These are phyloP conservation scores for Cordyceps tenuipes DNA, from an alignment of 2,329 filamentous ascomycete species.

Conservation along the genomic window DNA sequence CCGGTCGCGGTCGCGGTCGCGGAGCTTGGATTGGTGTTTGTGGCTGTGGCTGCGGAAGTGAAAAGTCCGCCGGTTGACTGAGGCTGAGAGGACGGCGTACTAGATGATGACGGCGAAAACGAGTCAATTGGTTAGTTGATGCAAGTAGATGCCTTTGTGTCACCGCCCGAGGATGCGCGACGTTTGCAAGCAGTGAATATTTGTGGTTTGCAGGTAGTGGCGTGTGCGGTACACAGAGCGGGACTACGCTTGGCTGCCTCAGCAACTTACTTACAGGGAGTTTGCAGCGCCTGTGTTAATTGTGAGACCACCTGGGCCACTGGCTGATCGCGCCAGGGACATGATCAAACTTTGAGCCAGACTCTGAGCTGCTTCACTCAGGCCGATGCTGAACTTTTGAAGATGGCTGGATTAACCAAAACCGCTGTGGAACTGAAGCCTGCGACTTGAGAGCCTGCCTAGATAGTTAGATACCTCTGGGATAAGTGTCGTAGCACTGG, in stretches of 20 bases:
- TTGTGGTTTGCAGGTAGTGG: conserved; percentile 2
- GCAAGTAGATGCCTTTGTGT: background rate
- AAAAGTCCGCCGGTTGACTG: conserved; percentile 30
- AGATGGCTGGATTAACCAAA: background rate
- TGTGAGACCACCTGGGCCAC: conserved; percentile 51
- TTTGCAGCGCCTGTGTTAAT: conserved; percentile 58
- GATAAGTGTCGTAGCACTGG: background rate
- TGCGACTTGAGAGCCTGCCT: background rate
- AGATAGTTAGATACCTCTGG: background rate
- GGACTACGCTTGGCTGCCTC: conserved; percentile 7
- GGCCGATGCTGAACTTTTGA: conserved; percentile 8
- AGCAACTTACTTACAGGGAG: conserved; percentile 29
- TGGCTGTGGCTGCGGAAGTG: conserved; percentile 21
- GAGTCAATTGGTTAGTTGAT: background rate
- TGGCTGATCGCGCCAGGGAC: conserved; percentile 49
- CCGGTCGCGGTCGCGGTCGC: conserved; percentile 19
- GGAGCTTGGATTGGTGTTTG: conserved; percentile 19
- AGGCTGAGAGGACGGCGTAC: conserved; percentile 22
- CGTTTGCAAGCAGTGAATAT: conserved; percentile 2
- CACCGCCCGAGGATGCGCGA: background rate
- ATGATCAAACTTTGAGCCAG: conserved; percentile 23
- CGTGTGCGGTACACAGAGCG: conserved; percentile 7
- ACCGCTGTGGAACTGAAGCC: conserved; percentile 2
- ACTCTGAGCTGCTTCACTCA: conserved; percentile 8
- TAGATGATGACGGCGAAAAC: conserved; percentile 16